Evolutionary conservation across 2,329 filamentous ascomycete species (phyloP), one percentile per base, ranked within the genome.

Genomic region (Remersonia thermophila): DNA sequence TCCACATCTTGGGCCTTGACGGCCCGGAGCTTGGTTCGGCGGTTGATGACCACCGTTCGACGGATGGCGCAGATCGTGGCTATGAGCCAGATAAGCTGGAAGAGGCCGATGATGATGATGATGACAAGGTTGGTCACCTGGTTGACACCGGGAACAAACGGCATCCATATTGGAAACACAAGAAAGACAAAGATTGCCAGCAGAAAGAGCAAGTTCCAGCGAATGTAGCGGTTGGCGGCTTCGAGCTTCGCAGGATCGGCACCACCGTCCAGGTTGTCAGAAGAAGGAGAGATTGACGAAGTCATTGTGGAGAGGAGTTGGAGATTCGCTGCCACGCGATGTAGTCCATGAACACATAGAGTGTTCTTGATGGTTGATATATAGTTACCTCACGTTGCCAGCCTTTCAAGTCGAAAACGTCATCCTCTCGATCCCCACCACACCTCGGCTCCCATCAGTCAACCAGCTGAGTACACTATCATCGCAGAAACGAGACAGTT

Each of bases 91-190:
- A 38, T 32, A 17, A 38, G 32, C 33, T 38, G 39, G 17, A 41
- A 41, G 11, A 38, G 23, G 10, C 32, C 35, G 28, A 38, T 41
- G 8, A 18, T 38, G 29, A 41, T 35, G 39, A 38, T 23, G 28
- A 41, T 35, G 32, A 41, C 35, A 28, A 41, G 12, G 35, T 41
- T 41, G 35, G 31, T 35, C 30, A 15, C 32, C 30, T 38, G 35
- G 39, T 41, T 41, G 23, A 38, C 32, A 10, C 33, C 35, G 15
- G 39, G 39, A 23, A 41, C 25, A 5, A 41, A 28, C 20, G 39
- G 20, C 35, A 41, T 37, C 39, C 39, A 41, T 32, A 41, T 35
- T 32, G 39, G 39, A 17, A 41, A 37, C 10, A 41, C 32, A 25
- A 41, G 35, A 27, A 41, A 41, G 17, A 15, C 29, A 17, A 35